Percentiles rank a stretch among this genome's conserved stretches.
Conservation (phyloP, 139 green algal species). For the Volvox africanus region DNA sequence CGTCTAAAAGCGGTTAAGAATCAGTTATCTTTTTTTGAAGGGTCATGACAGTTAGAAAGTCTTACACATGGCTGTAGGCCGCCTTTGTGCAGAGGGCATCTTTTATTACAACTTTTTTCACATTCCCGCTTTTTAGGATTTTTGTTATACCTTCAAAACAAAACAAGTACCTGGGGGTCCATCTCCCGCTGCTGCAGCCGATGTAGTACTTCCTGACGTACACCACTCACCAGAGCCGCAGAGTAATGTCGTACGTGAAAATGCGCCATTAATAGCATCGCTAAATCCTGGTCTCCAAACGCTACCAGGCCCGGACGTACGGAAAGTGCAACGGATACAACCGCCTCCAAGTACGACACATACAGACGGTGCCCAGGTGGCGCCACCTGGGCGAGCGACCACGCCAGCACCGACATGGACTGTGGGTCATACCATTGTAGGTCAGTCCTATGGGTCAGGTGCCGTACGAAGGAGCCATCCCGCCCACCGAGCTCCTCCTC, state of each 20-base stretch:
- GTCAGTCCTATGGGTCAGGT: background rate
- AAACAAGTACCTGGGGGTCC: background rate
- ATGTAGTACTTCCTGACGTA: conserved; percentile 1
- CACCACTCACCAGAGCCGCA: background rate
- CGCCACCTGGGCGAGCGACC: background rate
- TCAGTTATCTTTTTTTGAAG: no score
- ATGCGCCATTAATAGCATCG: conserved; percentile 14
- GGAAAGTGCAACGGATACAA: conserved; percentile 4
- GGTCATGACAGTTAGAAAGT: no score
- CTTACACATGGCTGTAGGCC: no score
- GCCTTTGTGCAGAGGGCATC: no score
- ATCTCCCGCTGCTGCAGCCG: background rate
- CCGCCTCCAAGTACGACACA: background rate
- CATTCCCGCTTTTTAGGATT: no score
- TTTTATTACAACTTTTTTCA: no score
- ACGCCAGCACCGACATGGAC: conserved; percentile 4
- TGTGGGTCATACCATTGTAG: conserved; percentile 1
- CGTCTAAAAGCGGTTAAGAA: no score
- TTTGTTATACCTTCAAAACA: no score
- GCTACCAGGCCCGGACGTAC: background rate
- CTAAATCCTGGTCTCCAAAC: conserved; percentile 14
- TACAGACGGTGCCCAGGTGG: background rate
- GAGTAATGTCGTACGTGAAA: background rate
- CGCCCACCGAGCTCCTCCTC: background rate
- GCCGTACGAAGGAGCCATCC: background rate